Conservation (phyloP, 2,329 filamentous ascomycete species). For the Exophiala viscosa region DNA sequence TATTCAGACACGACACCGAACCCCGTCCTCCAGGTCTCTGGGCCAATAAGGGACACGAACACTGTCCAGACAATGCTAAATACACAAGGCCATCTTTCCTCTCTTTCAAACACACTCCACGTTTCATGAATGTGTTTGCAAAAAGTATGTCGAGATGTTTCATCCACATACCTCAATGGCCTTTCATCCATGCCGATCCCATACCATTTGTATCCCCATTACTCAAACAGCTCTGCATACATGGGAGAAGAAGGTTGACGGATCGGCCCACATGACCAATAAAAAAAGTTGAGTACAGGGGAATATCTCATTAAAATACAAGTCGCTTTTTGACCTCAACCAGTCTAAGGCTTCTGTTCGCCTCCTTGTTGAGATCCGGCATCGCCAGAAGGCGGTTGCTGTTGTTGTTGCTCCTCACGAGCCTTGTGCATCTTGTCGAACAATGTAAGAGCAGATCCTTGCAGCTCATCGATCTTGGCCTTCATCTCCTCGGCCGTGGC, state of each 20-base stretch:
- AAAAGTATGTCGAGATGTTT: slow-evolving; percentile 3
- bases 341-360: slow-evolving; percentile 46
- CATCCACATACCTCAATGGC: slow-evolving; percentile 1
- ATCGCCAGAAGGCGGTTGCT: slow-evolving; percentile 43
- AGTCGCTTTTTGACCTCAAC: slow-evolving; percentile 13
- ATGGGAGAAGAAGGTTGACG: slow-evolving; percentile 6
- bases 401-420: slow-evolving; percentile 60
- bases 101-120: not conserved
- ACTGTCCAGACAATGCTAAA: not conserved
- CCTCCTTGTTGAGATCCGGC: slow-evolving; percentile 24
- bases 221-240: slow-evolving; percentile 3
- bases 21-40: not conserved
- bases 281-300: slow-evolving; percentile 25
- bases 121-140: slow-evolving; percentile 4
- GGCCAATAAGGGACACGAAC: not conserved
- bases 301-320: slow-evolving; percentile 30
- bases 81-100: slow-evolving; percentile 3
- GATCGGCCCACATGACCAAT: slow-evolving; percentile 3
- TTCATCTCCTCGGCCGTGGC: slow-evolving; percentile 91
- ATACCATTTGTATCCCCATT: not conserved
- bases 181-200: slow-evolving; percentile 11
- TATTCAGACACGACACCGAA: slow-evolving; percentile 8
- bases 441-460: slow-evolving; percentile 89
- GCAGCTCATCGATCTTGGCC: slow-evolving; percentile 97
- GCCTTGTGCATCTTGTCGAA: slow-evolving; percentile 99